Conservation (phyloP, 208 protist genomes). For the Phytomonas francai region DNA sequence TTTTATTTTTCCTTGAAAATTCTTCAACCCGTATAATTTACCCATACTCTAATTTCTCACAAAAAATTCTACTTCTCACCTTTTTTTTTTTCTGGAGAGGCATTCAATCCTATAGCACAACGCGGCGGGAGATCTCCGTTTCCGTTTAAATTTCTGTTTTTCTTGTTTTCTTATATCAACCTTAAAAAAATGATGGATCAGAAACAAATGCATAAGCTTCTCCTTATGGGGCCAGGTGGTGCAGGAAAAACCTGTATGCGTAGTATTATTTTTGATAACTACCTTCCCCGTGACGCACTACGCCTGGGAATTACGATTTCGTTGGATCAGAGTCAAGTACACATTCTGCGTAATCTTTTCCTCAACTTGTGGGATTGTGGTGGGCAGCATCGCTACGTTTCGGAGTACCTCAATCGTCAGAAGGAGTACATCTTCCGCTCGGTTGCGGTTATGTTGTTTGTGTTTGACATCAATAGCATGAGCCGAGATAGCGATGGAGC, state of each 20-base stretch:
- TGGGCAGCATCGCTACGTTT: slow-evolving; percentile 97
- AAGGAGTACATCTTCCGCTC: slow-evolving; percentile 98
- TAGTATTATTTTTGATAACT: slow-evolving; percentile 99
- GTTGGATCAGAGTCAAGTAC: slow-evolving; percentile 97
- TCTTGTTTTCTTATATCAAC: slow-evolving; percentile 10
- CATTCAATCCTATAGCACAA: background rate
- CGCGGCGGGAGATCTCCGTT: background rate
- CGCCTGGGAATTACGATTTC: slow-evolving; percentile 94
- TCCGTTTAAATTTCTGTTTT: slow-evolving; percentile 6
- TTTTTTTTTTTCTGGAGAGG: background rate
- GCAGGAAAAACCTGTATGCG: slow-evolving; percentile 98
- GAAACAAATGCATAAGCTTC: slow-evolving; percentile 89
- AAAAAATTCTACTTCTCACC: background rate
- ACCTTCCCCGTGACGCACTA: slow-evolving; percentile 93
- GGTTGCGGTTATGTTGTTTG: slow-evolving; percentile 98
- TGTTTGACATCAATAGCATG: slow-evolving; percentile 97
- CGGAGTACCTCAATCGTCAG: slow-evolving; percentile 96
- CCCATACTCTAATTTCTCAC: background rate
- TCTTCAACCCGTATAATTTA: background rate
- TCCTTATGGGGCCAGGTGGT: slow-evolving; percentile 94
- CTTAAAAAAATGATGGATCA: slow-evolving; percentile 40
- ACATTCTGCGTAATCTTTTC: slow-evolving; percentile 97
- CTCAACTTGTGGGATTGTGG: slow-evolving; percentile 99
- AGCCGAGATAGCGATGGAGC: slow-evolving; percentile 28
- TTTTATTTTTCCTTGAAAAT: background rate